phyloP scores from a whole-genome alignment of 768 basidiomycete species.

The Suillus subaureus region DNA sequence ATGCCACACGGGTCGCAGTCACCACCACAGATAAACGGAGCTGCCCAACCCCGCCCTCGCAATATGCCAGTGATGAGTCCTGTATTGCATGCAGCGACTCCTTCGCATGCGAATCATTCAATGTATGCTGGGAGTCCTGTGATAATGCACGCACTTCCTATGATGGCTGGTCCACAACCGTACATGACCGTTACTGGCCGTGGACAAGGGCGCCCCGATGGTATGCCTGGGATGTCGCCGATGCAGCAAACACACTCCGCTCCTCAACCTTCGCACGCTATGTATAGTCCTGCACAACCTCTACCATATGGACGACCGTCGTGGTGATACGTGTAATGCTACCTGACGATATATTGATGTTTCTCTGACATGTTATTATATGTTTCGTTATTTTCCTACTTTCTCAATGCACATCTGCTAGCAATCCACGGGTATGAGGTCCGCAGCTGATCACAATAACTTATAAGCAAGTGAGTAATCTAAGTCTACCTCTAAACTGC shows the following conservation, averaged over 20 bases:
- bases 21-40: conserved; percentile 40
- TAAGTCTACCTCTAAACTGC: conserved; percentile 38
- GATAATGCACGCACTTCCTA: conserved; percentile 56
- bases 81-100: conserved; percentile 60
- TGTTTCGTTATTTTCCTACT: conserved; percentile 9
- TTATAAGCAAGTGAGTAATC: conserved; percentile 4
- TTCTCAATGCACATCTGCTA: conserved; percentile 7
- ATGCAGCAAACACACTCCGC: conserved; percentile 40
- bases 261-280: conserved; percentile 28
- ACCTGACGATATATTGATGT: conserved; percentile 36
- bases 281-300: conserved; percentile 28
- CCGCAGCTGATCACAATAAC: neutral
- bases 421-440: neutral
- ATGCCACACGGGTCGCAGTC: conserved; percentile 40
- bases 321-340: conserved; percentile 27
- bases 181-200: conserved; percentile 53
- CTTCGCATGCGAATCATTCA: conserved; percentile 36
- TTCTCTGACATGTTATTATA: conserved; percentile 22
- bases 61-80: conserved; percentile 70
- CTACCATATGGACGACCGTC: conserved; percentile 30
- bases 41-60: conserved; percentile 45
- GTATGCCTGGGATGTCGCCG: conserved; percentile 41
- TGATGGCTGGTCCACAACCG: conserved; percentile 35
- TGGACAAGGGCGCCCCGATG: conserved; percentile 51
- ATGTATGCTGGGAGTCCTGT: conserved; percentile 75